Conservation (phyloP, 2,329 filamentous ascomycete genomes). For the Myriosclerotinia scirpicola region DNA sequence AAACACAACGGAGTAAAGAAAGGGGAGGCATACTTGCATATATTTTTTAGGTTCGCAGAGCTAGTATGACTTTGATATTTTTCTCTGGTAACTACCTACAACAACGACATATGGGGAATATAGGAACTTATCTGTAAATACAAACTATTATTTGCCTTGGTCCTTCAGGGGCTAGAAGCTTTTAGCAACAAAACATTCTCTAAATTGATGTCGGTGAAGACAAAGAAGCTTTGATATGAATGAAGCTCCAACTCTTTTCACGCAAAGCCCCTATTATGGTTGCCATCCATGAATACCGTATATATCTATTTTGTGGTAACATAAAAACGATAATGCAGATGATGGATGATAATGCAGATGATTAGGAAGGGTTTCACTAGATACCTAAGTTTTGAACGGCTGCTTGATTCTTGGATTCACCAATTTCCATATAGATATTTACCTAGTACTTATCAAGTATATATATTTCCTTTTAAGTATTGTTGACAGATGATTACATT, state of each 20-base stretch:
- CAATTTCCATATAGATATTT: not conserved
- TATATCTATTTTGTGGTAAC: not conserved
- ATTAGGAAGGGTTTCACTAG: not conserved
- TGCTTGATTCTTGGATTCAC: not conserved
- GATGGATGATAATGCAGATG: no score
- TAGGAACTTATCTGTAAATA: constrained; percentile 19
- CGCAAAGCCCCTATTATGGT: not conserved
- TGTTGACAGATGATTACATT: no score
- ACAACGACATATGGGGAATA: not conserved
- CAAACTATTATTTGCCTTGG: constrained; percentile 8
- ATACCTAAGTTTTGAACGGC: no score
- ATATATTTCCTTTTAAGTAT: no score
- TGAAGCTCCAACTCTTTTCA: not conserved
- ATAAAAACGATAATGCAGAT: not conserved
- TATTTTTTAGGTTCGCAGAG: constrained; percentile 18
- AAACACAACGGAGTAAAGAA: not conserved
- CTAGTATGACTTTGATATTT: not conserved
- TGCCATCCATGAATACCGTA: no score
- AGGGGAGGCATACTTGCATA: constrained; percentile 8
- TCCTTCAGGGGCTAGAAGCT: constrained; percentile 1
- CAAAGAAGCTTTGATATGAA: constrained; percentile 13
- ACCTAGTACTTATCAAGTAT: no score
- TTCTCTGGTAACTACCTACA: not conserved
- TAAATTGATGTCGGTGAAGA: constrained; percentile 14
- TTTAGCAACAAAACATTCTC: not conserved